Percentiles rank a stretch among this genome's conserved stretches.
phyloP scores from a whole-genome alignment of 495 filamentous ascomycete genomes.

The Neurospora sp. region DNA sequence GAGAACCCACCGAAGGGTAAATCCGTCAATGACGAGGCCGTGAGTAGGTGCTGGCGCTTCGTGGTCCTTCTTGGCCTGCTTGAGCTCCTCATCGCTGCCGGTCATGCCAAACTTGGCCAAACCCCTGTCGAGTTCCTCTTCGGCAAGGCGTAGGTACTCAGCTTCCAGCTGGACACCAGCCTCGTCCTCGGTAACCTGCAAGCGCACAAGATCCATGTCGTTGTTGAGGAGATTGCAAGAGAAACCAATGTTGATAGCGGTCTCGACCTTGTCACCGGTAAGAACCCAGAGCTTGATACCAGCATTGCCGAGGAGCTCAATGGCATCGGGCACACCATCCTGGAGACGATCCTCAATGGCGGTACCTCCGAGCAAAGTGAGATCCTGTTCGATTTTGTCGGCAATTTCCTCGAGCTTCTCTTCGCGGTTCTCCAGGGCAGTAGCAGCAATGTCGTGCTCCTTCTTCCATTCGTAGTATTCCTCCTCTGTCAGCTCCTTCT shows the following conservation, averaged over 20 bases:
- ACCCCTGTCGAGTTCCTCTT: slow-evolving; percentile 60
- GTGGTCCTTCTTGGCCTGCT: slow-evolving; percentile 68
- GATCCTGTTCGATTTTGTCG: slow-evolving; percentile 79
- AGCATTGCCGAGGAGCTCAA: slow-evolving; percentile 81
- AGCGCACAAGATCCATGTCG: slow-evolving; percentile 90
- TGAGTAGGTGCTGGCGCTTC: slow-evolving; percentile 79
- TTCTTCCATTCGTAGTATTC: slow-evolving; percentile 81
- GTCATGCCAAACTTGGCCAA: slow-evolving; percentile 66
- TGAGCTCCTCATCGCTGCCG: slow-evolving; percentile 79
- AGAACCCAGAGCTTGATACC: slow-evolving; percentile 99
- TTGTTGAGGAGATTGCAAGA: slow-evolving; percentile 97
- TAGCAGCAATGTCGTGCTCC: slow-evolving; percentile 79
- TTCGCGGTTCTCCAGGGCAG: slow-evolving; percentile 76
- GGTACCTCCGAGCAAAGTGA: slow-evolving; percentile 86
- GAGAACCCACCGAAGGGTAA: slow-evolving; percentile 83
- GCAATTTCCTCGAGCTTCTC: slow-evolving; percentile 88
- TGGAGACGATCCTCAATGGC: slow-evolving; percentile 97
- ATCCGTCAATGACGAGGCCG: slow-evolving; percentile 95
- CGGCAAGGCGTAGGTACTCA: slow-evolving; percentile 44
- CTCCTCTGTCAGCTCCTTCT: slow-evolving; percentile 69
- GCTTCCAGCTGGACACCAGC: slow-evolving; percentile 22
- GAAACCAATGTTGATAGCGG: slow-evolving; percentile 99
- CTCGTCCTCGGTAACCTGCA: slow-evolving; percentile 74
- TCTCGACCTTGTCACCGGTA: slow-evolving; percentile 98
- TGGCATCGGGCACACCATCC: slow-evolving; percentile 95